Evolutionary conservation across 352 stramenopile genomes (phyloP), one percentile per base, ranked within the genome.

Genomic region (Pythium phragmitis): DNA sequence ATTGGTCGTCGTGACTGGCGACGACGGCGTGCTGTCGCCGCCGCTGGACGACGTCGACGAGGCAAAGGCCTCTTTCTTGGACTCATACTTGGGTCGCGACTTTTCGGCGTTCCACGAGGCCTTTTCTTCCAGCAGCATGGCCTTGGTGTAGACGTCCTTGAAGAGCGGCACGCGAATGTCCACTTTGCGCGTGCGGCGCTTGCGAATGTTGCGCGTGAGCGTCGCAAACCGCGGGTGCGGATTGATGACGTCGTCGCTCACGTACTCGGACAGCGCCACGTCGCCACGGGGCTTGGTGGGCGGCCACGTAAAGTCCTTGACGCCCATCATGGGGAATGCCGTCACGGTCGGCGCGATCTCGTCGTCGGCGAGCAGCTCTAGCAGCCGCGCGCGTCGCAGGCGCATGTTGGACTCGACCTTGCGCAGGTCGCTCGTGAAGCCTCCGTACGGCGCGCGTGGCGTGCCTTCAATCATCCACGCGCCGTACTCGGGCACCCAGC

Each of bases 391-490:
- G 33, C 98, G 85, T 16, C 98, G 90, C 43, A 99, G 73, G 2
- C 96, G 88, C 97, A 99, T 99, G 72, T 99, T 99, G 34, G 75
- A 75, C 76, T 99, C 97, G 4, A 99, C 97, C 57, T 97, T 92
- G 60, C 94, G 81, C 46, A 99, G 75, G 70, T 99, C 96, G 47
- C 77, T 93, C 13, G 94, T 96, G 66, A 98, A 99, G 57, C 96
- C 95, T 43, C 86, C 91, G 72, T 99, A 99, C 0, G 97, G 97
- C 36, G 78, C 80, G 54, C 66, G 88, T 16, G 97, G 97, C 54
- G 97, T 99, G 47, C 96, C 94, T 81, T 99, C 98, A 21, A 99
- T 95, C 98, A 99, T 99, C 97, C 98, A 99, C 13, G 91, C 87
- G 45, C 98, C 98, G 74, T 99, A 99, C 76, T 99, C 98, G 36